These are phyloP conservation scores for Angophora floribunda DNA, from an alignment of 345 rosid genomes.

Conservation along the genomic window DNA sequence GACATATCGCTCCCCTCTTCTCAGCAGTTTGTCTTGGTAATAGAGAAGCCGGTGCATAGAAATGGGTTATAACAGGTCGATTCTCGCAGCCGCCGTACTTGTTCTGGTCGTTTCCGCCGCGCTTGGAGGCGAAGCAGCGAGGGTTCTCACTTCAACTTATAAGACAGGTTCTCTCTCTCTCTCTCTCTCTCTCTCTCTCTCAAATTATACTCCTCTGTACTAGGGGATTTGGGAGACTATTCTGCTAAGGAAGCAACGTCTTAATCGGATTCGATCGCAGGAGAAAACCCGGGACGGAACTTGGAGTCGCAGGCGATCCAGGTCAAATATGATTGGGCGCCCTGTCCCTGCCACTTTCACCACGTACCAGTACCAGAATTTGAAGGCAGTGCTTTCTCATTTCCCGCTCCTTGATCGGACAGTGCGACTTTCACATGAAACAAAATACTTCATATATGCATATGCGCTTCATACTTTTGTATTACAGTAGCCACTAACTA, in stretches of 20 bases:
- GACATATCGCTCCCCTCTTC: not conserved
- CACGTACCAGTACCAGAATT: no score
- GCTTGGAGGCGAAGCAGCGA: not conserved
- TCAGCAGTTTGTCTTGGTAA: no score
- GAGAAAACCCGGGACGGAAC: not conserved
- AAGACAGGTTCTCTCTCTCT: not conserved
- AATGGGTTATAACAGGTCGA: not conserved
- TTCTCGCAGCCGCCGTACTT: not conserved
- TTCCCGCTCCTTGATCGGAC: no score
- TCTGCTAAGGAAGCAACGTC: not conserved
- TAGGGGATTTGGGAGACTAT: not conserved
- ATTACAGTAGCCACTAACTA: no score
- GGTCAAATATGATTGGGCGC: no score
- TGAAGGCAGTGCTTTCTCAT: no score
- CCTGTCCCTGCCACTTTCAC: no score
- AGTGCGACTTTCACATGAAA: no score
- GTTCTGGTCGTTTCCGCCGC: not conserved
- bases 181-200: not conserved
- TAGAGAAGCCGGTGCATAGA: not conserved
- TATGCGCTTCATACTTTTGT: no score
- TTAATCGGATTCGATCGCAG: not conserved
- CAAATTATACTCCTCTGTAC: not conserved
- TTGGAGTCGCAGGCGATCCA: not conserved
- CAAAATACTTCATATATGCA: no score
- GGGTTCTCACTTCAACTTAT: not conserved